phyloP scores from a whole-genome alignment of 2,329 filamentous ascomycete species.

The Gyromitra esculenta region DNA sequence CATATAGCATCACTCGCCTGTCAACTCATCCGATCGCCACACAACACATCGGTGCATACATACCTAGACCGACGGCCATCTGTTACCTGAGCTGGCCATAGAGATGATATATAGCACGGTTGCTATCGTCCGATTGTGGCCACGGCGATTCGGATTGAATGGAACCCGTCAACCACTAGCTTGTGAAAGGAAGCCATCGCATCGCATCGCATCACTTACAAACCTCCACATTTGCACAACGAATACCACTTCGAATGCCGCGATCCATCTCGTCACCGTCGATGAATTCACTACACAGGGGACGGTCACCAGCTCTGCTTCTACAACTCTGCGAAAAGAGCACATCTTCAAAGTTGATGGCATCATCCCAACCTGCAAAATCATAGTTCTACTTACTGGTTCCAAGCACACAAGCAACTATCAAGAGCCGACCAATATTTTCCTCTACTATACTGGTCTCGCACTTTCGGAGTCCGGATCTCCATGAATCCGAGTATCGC shows the following conservation, averaged over 20 bases:
- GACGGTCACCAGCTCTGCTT: too few relatives aligned
- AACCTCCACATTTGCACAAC: background rate
- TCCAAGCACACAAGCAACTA: background rate
- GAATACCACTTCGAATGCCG: background rate
- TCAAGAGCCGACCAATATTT: background rate
- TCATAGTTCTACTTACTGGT: background rate
- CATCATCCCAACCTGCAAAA: too few relatives aligned
- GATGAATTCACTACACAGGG: background rate
- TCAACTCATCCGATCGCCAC: background rate
- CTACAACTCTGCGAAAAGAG: background rate
- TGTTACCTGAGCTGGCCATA: background rate
- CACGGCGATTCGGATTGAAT: conserved; percentile 6
- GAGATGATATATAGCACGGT: background rate
- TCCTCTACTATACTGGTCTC: background rate
- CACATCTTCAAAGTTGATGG: background rate
- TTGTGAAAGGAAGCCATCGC: conserved; percentile 9
- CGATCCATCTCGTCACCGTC: background rate
- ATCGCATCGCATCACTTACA: background rate
- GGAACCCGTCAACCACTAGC: conserved; percentile 15
- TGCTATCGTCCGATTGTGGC: background rate
- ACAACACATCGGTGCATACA: background rate
- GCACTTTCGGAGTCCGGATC: conserved; percentile 31
- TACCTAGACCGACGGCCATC: background rate
- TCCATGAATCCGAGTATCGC: background rate
- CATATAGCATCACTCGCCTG: conserved; percentile 29